Base-by-base conservation (phyloP, 768 basidiomycete genomes). In the Psilocybe subaeruginosa region DNA sequence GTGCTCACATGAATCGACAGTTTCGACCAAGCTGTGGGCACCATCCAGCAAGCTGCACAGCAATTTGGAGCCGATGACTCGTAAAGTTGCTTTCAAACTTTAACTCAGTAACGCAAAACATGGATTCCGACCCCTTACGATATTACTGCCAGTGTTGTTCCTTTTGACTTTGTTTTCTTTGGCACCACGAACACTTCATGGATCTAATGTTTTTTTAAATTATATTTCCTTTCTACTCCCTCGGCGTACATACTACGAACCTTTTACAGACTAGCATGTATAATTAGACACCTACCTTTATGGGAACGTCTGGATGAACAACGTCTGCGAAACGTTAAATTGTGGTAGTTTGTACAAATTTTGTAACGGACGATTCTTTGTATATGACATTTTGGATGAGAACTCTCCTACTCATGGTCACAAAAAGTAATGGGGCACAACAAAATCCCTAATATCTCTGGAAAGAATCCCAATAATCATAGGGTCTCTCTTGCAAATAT, bases 41-140 rank as follows among this genome's bases (percentile, higher is more conserved):
- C 69, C 3, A 64, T 79, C 47, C 60, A 69, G 53, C 65, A 67
- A 35, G 76, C 76, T 7, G 45, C 68, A 29, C 78, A 82, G 57
- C 63, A 68, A 57, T 77, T 80, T 53, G 78, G 63, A 4, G 56
- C 72, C 7, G 68, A 77, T 60, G 9, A 41, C 19, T 14, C 43
- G 12, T 29, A 48, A 23, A 23, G 43, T 31, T 12, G 23, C 16
- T 33, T 33, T 35, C 12, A n/a, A n/a, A 4, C 17, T 16, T 8
- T 29, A 39, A 39, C 12, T 31, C 35, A 19, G 9, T 8, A 37
- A 37, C 35, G 16, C 16, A 19, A 35, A 31, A 9, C 52, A 41
- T 35, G 11, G 17, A 12, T 19, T 39, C 41, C 46, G 43, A 51
- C 11, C 8, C 47, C 7, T 23, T 23, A 27, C 49, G 37, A 53